A percentile compares a stretch with the other conserved stretches of the same genome.
These are phyloP conservation scores for Elsinoe perseae DNA, from an alignment of 2,329 filamentous ascomycete species.

Conservation along the genomic window DNA sequence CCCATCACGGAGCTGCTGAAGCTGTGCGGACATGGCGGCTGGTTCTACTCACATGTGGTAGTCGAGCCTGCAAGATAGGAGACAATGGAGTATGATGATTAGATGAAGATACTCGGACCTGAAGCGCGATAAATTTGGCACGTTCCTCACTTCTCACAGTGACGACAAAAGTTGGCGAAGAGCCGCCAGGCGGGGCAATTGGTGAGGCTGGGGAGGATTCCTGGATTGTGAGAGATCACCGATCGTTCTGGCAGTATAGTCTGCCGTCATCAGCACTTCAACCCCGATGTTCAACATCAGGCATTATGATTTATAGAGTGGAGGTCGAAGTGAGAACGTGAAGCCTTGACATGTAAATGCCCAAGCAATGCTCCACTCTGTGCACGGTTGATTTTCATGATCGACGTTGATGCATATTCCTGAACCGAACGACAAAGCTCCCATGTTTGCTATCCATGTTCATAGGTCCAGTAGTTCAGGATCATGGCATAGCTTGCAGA, in stretches of 20 bases:
- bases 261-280: too few relatives aligned
- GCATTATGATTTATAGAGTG: too few relatives aligned
- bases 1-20: constrained; percentile 23
- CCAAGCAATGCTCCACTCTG: not conserved
- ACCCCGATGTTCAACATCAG: not conserved
- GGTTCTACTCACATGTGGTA: not conserved
- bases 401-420: not conserved
- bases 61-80: too few relatives aligned
- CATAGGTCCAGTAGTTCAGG: not conserved
- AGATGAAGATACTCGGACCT: not conserved
- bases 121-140: not conserved
- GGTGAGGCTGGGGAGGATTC: constrained; percentile 3
- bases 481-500: not conserved
- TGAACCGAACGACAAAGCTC: not conserved
- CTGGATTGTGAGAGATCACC: not conserved
- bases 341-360: not conserved
- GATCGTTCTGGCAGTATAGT: not conserved
- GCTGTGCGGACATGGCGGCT: constrained; percentile 16
- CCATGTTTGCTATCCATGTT: not conserved
- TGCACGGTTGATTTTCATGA: constrained; percentile 2
- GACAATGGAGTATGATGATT: not conserved
- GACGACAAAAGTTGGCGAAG: constrained; percentile 5
- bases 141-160: constrained; percentile 14
- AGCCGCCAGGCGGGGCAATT: not conserved
- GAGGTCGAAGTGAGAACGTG: too few relatives aligned